Conservation (phyloP, 2,329 filamentous ascomycete genomes). For the Paracamarosporium sp. region DNA sequence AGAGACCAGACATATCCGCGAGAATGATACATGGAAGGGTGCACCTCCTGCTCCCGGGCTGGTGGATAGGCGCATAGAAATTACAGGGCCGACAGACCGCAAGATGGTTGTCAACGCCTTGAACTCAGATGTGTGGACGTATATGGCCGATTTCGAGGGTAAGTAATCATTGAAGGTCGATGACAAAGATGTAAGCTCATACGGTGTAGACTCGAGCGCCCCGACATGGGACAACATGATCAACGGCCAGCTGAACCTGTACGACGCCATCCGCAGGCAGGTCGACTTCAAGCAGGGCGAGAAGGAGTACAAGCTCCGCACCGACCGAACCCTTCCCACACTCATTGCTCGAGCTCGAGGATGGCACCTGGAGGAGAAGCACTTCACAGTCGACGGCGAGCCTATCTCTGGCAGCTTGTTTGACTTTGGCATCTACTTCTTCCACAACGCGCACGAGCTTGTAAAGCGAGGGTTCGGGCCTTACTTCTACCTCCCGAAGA, state of each 20-base stretch:
- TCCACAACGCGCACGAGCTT: constrained; percentile 93
- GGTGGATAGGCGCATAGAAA: constrained; percentile 92
- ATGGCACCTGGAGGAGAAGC: constrained; percentile 99
- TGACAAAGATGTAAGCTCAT: constrained; percentile 13
- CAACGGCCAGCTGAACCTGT: constrained; percentile 96
- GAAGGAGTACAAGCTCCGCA: constrained; percentile 98
- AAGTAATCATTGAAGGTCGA: constrained; percentile 32
- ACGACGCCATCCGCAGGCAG: constrained; percentile 91
- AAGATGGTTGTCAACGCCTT: constrained; percentile 99
- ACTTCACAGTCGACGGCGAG: constrained; percentile 94
- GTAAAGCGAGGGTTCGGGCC: constrained; percentile 84
- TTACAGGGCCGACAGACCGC: constrained; percentile 93
- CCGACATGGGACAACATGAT: constrained; percentile 99
- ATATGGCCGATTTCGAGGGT: constrained; percentile 99
- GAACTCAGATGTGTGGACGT: constrained; percentile 96
- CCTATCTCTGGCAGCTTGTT: constrained; percentile 91
- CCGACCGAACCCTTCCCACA: constrained; percentile 84
- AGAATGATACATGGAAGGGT: constrained; percentile 92
- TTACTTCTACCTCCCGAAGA: constrained; percentile 98
- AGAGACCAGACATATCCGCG: constrained; percentile 93
- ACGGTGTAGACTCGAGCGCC: constrained; percentile 78
- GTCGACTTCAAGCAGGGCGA: constrained; percentile 94
- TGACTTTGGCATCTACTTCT: constrained; percentile 99
- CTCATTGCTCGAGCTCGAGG: constrained; percentile 93
- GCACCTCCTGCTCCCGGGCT: constrained; percentile 90